Evolutionary conservation across 2,329 filamentous ascomycete genomes (phyloP), one percentile per base, ranked within the genome.

Genomic region (Diaporthe citri): DNA sequence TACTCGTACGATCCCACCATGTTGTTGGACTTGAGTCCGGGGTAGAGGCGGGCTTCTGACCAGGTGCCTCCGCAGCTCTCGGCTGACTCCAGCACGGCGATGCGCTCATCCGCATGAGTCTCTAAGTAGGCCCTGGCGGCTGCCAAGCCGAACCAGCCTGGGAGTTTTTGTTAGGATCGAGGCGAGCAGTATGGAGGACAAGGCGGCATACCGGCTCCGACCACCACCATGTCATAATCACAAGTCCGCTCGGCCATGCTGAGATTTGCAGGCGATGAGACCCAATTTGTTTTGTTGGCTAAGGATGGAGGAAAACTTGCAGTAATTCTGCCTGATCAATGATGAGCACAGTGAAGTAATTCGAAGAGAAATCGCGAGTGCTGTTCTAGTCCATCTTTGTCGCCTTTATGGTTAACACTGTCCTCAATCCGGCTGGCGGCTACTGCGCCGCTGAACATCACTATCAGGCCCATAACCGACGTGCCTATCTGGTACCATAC

Each of bases 1-100:
- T 87, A 93, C 79, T 93, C 91, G 78, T 91, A 92, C 1, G 88
- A 89, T 28, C 91, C 91, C 10, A 88, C 80, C 80, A 92, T 85
- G 77, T 93, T 93, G 82, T 93, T 93, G 4, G 90, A 88, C 75
- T 90, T 90, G 59, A 93, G 85, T 2, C 89, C 90, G 0, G 89
- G 87, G 80, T 93, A 90, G 0, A 93, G 82, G 1, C 91, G 86
- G 36, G 90, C 83, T 71, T 87, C 82, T 6, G 89, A 87, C 92
- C 91, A 93, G 13, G 89, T 89, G 7, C 92, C 92, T 1, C 92
- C 92, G 52, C 90, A 81, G 2, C 88, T 86, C 28, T 82, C 80
- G 8, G 84, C 84, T 1, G 84, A 81, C n/a, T 92, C 90, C 17
- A 92, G 79, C 1, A 92, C 78, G 12, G 87, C 76, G 10, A 91